Conservation (phyloP, 1,284 basidiomycete genomes). For the Uromyces viciae-fabae region DNA sequence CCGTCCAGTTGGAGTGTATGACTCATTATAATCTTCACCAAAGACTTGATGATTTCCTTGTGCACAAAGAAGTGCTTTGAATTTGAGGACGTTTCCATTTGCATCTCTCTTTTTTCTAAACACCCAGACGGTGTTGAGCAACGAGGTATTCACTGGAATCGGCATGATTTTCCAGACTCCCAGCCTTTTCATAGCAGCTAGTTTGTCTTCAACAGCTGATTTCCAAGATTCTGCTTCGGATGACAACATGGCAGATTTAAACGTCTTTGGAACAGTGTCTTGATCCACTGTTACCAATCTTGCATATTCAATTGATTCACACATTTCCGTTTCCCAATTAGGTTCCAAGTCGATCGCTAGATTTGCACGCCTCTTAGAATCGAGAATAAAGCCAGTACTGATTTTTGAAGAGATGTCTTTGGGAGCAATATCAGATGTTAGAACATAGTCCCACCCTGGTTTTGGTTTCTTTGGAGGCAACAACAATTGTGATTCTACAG, state of each 20-base stretch:
- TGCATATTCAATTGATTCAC: too few species aligned
- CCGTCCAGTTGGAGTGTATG: not conserved
- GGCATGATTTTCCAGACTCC: not conserved
- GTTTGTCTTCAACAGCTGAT: not conserved
- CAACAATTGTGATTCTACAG: too few species aligned
- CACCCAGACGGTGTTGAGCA: not conserved
- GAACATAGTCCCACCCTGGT: too few species aligned
- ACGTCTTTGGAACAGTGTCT: not conserved
- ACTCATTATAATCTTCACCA: not conserved
- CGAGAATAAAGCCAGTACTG: too few species aligned
- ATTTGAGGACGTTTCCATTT: conserved; percentile 1
- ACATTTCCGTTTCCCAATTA: too few species aligned
- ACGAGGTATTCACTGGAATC: not conserved
- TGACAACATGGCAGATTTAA: not conserved
- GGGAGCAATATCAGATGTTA: too few species aligned
- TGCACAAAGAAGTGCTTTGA: not conserved
- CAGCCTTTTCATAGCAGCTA: not conserved
- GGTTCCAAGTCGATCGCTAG: too few species aligned
- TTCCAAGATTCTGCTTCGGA: not conserved
- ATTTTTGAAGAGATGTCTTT: too few species aligned
- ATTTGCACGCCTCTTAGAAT: too few species aligned
- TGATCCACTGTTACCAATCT: too few species aligned
- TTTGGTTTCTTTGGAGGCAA: too few species aligned
- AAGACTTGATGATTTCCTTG: not conserved
- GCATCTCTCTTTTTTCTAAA: not conserved